Evolutionary conservation across 306 rosid genomes (phyloP), one percentile per base, ranked within the genome.

Genomic region (Mimosa bimucronata): DNA sequence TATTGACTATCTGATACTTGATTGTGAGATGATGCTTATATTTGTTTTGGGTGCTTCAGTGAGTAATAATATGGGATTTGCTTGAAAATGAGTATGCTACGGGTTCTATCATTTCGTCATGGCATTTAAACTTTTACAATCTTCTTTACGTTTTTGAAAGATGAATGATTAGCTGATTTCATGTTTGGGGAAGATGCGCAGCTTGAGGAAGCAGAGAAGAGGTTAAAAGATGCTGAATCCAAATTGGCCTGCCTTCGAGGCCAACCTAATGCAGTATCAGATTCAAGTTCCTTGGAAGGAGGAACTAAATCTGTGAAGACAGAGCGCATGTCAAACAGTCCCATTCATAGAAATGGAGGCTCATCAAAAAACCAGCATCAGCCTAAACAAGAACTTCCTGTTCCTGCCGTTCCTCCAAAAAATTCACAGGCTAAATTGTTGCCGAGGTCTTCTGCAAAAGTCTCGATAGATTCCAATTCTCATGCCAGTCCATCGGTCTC

Each of bases 201-300:
- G 94, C 96, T 94, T 81, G 84, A 81, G 28, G 90, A 92, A 77
- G 88, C 89, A 26, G 91, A 88, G 80, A 81, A 62, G 76, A 86
- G 73, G 83, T 79, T 89, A 70, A 52, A 12, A 64, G 91, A 90
- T 80, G 75, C 91, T 40, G 68, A 89, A 73, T 78, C 83, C 64
- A 86, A 84, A 82, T 80, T 90, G 89, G 90, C 89, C 68, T 76
- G 85, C 55, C 87, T 91, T 74, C 88, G 89, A 64, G 79, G 81
- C 64, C 83, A 75, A 8, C 48, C 50, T n/a, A 73, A 61, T 65
- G 69, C 19, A 1, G 66, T 57, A 50, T 62, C 90, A 62, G 81
- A 74, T 37, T 81, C 71, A 76, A 81, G 71, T 66, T 23, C 79
- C 38, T 21, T 31, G 5, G 67, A 16, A 60, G 70, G 21, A 76